phyloP scores from a whole-genome alignment of 306 rosid species.

The Citrullus amarus region DNA sequence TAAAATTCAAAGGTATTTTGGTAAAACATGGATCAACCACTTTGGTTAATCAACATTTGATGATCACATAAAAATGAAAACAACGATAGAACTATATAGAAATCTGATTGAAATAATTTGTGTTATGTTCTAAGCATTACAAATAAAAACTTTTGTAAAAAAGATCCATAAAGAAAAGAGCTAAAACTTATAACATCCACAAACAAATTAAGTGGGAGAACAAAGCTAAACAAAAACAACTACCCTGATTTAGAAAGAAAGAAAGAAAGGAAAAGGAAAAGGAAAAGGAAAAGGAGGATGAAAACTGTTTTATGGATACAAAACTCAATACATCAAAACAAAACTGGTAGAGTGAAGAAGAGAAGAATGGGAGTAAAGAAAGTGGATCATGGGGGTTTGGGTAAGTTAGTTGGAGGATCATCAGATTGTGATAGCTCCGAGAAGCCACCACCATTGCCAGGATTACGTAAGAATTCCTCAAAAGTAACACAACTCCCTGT shows the following conservation, averaged over 20 bases:
- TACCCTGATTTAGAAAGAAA: neutral
- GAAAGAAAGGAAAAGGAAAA: no score
- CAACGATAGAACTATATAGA: neutral
- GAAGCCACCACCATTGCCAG: constrained; percentile 23
- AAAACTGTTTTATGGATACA: neutral
- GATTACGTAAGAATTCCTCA: constrained; percentile 21
- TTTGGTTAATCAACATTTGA: no score
- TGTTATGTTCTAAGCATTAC: neutral
- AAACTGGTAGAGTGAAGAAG: neutral
- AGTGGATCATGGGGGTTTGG: neutral
- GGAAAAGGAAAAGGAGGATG: neutral
- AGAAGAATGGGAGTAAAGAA: neutral
- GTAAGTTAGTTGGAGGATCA: neutral
- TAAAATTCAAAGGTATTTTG: no score
- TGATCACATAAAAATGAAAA: no score
- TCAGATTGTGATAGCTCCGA: constrained; percentile 12
- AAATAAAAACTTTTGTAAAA: no score
- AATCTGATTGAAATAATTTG: neutral
- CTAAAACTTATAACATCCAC: no score
- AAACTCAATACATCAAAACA: neutral
- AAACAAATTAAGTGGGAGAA: neutral
- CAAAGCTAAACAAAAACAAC: neutral
- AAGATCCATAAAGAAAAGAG: neutral
- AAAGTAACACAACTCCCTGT: constrained; percentile 35
- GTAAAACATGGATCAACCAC: no score